Percentiles rank a stretch among this genome's conserved stretches.
phyloP scores from a whole-genome alignment of 768 basidiomycete genomes.

The Phylloporus arenicola region DNA sequence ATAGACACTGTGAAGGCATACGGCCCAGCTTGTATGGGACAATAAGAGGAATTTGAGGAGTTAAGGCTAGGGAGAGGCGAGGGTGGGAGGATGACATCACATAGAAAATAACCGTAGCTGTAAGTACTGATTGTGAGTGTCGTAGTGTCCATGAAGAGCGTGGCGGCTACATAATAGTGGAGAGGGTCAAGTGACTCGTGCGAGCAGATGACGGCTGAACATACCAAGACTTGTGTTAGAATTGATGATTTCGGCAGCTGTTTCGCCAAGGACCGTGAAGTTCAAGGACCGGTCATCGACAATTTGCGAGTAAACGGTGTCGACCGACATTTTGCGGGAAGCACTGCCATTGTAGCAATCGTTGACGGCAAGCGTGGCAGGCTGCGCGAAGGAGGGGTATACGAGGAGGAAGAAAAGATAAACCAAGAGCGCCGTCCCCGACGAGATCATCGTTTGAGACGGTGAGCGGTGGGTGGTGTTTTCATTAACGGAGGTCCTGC shows the following conservation, averaged over 20 bases:
- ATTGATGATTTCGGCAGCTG: conserved; percentile 54
- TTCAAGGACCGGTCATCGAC: conserved; percentile 50
- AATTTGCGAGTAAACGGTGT: conserved; percentile 70
- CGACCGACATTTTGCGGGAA: conserved; percentile 57
- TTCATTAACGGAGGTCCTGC: conserved; percentile 16
- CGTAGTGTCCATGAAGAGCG: conserved; percentile 78
- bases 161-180: conserved; percentile 44
- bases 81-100: conserved; percentile 71
- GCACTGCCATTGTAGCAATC: conserved; percentile 62
- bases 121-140: conserved; percentile 75
- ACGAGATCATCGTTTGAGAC: conserved; percentile 25
- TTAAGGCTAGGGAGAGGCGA: conserved; percentile 56
- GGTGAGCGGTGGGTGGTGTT: conserved; percentile 10
- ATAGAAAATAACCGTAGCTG: conserved; percentile 69
- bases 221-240: conserved; percentile 62
- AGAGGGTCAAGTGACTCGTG: conserved; percentile 5
- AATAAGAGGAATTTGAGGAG: conserved; percentile 44
- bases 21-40: conserved; percentile 73
- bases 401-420: conserved; percentile 18
- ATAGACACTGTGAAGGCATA: conserved; percentile 79
- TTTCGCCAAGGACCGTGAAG: conserved; percentile 66
- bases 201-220: conserved; percentile 15
- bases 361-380: conserved; percentile 55
- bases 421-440: conserved; percentile 1
- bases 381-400: conserved; percentile 41